Base-by-base conservation (phyloP, 768 basidiomycete genomes). In the Chalciporus pseudorubinellus region DNA sequence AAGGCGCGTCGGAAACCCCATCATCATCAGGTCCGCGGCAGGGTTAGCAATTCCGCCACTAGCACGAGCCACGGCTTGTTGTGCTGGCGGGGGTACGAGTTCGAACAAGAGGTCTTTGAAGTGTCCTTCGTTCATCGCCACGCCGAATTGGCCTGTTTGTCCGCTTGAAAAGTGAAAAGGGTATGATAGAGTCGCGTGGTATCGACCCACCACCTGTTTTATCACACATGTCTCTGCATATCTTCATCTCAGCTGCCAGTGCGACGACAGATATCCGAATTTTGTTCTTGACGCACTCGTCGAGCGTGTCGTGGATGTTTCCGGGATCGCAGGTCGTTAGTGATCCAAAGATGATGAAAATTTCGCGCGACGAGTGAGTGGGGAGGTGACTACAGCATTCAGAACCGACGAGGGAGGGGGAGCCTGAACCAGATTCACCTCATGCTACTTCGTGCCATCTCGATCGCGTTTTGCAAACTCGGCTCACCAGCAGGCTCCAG, bases 41-140 rank as follows among this genome's bases (percentile, higher is more conserved):
- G 81, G 80, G 55, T 85, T 87, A 11, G 74, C 69, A 11, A 70
- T 65, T 44, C 73, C 74, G 0, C 77, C 78, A 4, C 74, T 65
- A 3, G 74, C 62, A 24, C 82, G 77, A 6, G 77, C 66, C 19
- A 82, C 56, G 3, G 81, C 75, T 6, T 79, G 80, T 63, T 91
- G 88, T 1, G 94, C 92, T 0, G 97, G 97, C 0, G 97, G 97
- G 18, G 95, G 93, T 19, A 99, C 87, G 20, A 92, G 82, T 61
- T 98, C 97, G 71, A 98, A 98, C 9, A 99, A 74, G 16, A 98
- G 77, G 65, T 99, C 97, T 62, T 90, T 93, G 71, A 92, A 94
- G 67, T 98, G 95, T 0, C 92, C 92, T 70, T 99, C 97, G 69
- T 98, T 97, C 76, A 98, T 81, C 0, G 93, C 97, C n/a, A 99